A percentile compares a stretch with the other conserved stretches of the same genome.
Evolutionary conservation across 1,284 basidiomycete genomes (phyloP).

Genomic region (Ceratobasidium sp.): DNA sequence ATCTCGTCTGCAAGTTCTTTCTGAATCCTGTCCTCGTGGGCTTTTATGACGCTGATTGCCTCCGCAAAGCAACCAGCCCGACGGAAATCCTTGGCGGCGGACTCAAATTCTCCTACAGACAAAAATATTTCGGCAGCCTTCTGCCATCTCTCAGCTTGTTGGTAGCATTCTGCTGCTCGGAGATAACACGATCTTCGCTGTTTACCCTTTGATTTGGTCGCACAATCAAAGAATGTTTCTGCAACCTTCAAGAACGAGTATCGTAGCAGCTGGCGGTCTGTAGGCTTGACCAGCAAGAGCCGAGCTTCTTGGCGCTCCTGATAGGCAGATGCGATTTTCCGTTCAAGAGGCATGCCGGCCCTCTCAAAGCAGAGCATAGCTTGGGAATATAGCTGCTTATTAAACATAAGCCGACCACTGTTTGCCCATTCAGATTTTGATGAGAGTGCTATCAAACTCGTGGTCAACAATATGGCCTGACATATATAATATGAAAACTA

Average conservation of each 20-base stretch:
- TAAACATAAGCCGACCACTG: constrained; percentile 61
- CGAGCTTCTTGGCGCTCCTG: constrained; percentile 55
- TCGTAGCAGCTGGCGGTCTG: constrained; percentile 46
- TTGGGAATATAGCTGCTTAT: constrained; percentile 61
- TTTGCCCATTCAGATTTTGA: constrained; percentile 62
- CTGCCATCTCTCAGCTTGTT: constrained; percentile 48
- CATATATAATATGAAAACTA: too few relatives aligned
- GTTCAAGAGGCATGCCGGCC: constrained; percentile 57
- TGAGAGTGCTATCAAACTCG: constrained; percentile 50
- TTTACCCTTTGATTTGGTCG: constrained; percentile 1
- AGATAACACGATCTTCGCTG: constrained; percentile 27
- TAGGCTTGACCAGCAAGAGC: constrained; percentile 47
- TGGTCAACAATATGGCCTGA: background rate
- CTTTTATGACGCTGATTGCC: constrained; percentile 58
- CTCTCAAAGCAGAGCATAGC: constrained; percentile 69
- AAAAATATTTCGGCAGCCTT: constrained; percentile 61
- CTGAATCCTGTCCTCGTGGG: constrained; percentile 50
- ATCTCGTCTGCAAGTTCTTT: constrained; percentile 58
- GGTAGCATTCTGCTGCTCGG: constrained; percentile 64
- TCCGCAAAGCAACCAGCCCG: constrained; percentile 62
- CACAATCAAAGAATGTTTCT: constrained; percentile 44
- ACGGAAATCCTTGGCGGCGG: constrained; percentile 58
- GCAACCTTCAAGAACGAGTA: constrained; percentile 58
- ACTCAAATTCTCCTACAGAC: constrained; percentile 50
- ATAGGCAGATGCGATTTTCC: constrained; percentile 58